phyloP scores from a whole-genome alignment of 2,329 filamentous ascomycete genomes.

The Albophoma yamanashiensis region DNA sequence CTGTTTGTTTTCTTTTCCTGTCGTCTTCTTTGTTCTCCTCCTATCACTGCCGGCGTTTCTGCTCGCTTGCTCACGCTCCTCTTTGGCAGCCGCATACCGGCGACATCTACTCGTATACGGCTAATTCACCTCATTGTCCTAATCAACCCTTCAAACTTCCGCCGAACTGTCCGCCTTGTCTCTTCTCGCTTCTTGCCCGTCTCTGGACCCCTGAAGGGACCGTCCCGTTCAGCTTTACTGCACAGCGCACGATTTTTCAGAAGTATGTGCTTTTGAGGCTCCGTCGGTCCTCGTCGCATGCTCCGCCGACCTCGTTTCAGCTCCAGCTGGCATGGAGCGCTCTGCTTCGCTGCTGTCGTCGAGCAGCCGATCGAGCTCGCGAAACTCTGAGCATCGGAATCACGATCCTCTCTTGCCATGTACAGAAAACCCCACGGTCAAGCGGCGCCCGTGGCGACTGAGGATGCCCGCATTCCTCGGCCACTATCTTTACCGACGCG shows the following conservation, averaged over 20 bases:
- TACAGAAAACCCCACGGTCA: conserved; percentile 18
- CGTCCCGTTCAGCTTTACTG: not conserved
- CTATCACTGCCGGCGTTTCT: not conserved
- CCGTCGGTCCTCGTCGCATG: not conserved
- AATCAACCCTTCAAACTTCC: not conserved
- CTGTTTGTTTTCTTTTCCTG: not conserved
- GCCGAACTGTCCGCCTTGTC: not conserved
- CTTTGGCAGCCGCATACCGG: not conserved
- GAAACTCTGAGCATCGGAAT: conserved; percentile 17
- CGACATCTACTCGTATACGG: not conserved
- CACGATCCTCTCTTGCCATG: conserved; percentile 23
- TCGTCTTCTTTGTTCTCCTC: not conserved
- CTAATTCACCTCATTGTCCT: not conserved
- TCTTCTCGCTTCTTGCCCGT: not conserved
- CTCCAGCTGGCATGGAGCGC: conserved; percentile 12
- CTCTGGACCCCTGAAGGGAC: not conserved
- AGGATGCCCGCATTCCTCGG: conserved; percentile 35
- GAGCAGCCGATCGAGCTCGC: conserved; percentile 24
- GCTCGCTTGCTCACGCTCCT: not conserved
- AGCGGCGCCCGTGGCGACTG: conserved; percentile 27
- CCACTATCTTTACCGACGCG: conserved; percentile 40
- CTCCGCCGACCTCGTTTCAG: not conserved
- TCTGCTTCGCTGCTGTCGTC: conserved; percentile 19
- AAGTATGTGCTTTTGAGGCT: not conserved
- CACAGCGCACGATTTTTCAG: not conserved